Evolutionary conservation across 768 basidiomycete genomes (phyloP), one percentile per base, ranked within the genome.

Genomic region (Suillus luteus): DNA sequence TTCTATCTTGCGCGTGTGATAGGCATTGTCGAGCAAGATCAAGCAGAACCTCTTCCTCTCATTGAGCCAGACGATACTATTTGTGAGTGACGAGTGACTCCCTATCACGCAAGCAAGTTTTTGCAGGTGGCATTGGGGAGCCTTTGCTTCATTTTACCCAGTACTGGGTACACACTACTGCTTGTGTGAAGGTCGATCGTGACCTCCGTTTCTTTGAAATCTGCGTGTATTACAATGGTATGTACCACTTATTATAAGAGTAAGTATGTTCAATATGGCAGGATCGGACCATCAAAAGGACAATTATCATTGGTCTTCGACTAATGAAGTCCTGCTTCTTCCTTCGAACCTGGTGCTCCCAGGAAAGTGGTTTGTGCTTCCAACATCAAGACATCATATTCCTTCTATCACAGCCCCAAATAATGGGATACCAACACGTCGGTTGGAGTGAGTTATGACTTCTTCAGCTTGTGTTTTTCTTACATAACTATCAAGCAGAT

Each of bases 311-410:
- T 87, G 81, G 80, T 79, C 84, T 17, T 83, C 84, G 12, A 86
- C 83, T 64, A 71, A 77, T 1, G 79, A 85, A 65, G 27, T 65
- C 0, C 87, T 0, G 72, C 76, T 7, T 90, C 87, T 70, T 81
- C 81, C 17, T 85, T 88, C 11, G 83, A 87, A 68, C 86, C 87
- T 9, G 84, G 82, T 2, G 84, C 80, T 1, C 82, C 1, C 77
- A 78, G n/a, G 87, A 90, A 73, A 7, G 83, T 83, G 35, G 88
- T 88, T 57, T 55, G 73, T 66, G 49, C 51, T 55, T 22, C 33
- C 10, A 10, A 51, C 6, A 48, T 38, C 60, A 35, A n/a, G 22
- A 40, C 7, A 27, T 11, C 17, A 49, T 44, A 9, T 14, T 40
- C 33, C 63, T 64, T 6, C 54, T 41, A 3, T 24, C 43, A 46